These are phyloP conservation scores for Cyberlindnera subsufficiens DNA, from an alignment of 805 yeast genomes.

Conservation along the genomic window DNA sequence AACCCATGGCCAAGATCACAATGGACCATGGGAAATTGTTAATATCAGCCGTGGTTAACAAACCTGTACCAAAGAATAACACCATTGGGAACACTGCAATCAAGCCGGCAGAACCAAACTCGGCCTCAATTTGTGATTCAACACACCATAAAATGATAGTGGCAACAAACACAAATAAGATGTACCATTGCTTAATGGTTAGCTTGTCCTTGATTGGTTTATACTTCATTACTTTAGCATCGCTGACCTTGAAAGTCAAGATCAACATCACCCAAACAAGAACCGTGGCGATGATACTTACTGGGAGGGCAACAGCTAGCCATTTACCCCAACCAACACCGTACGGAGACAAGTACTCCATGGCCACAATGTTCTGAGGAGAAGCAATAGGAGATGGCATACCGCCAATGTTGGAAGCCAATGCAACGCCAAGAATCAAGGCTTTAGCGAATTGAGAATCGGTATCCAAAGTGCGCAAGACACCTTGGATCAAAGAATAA, in stretches of 20 bases:
- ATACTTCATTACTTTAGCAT: constrained; percentile 40
- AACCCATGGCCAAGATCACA: constrained; percentile 95
- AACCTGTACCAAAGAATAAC: constrained; percentile 83
- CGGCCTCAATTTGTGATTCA: constrained; percentile 59
- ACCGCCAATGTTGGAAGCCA: constrained; percentile 90
- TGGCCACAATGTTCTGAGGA: constrained; percentile 90
- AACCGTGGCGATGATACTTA: constrained; percentile 54
- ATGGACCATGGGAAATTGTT: constrained; percentile 96
- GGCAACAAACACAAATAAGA: constrained; percentile 56
- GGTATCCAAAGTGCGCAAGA: constrained; percentile 70
- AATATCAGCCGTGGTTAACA: constrained; percentile 78
- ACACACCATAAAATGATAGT: constrained; percentile 92
- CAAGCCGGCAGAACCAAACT: constrained; percentile 89
- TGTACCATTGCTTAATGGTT: constrained; percentile 66
- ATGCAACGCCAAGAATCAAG: constrained; percentile 81
- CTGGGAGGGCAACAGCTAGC: constrained; percentile 86
- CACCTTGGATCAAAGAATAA: constrained; percentile 80
- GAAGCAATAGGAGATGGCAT: constrained; percentile 96
- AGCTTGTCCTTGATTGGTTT: constrained; percentile 57
- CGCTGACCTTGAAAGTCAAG: constrained; percentile 46
- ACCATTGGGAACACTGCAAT: constrained; percentile 84
- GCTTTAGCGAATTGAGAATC: constrained; percentile 81
- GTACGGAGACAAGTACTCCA: constrained; percentile 70
- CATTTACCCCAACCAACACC: constrained; percentile 80
- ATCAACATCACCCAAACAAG: constrained; percentile 66